phyloP scores from a whole-genome alignment of 2,329 filamentous ascomycete species.

The Penicillium olsonii region DNA sequence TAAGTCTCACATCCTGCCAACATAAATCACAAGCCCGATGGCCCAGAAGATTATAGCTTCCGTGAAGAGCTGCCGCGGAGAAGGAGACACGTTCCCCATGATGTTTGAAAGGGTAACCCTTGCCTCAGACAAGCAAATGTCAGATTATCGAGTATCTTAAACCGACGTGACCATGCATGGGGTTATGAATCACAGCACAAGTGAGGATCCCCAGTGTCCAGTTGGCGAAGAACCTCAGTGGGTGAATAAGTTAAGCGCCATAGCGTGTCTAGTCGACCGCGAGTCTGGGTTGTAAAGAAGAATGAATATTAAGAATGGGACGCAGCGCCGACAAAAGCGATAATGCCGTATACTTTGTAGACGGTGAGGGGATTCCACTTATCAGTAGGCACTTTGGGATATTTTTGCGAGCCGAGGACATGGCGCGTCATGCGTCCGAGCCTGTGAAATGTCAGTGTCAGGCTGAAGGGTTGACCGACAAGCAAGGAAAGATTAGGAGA shows the following conservation, averaged over 20 bases:
- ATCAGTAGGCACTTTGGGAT: not conserved
- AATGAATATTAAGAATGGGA: not conserved
- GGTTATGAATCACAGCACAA: not conserved
- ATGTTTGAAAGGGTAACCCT: conserved; percentile 7
- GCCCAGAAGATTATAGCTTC: conserved; percentile 35
- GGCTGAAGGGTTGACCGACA: conserved; percentile 13
- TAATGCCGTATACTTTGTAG: conserved; percentile 4
- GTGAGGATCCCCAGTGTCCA: not conserved
- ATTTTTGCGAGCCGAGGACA: conserved; percentile 5
- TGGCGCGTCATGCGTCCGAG: conserved; percentile 15
- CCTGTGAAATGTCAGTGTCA: conserved; percentile 15
- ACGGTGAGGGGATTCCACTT: conserved; percentile 9
- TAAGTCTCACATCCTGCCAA: conserved; percentile 31
- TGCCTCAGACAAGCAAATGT: not conserved
- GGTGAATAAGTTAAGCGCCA: not conserved
- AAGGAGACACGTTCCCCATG: conserved; percentile 34
- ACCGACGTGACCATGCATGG: conserved; percentile 7
- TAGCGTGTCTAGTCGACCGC: not conserved
- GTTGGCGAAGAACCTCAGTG: conserved; percentile 2
- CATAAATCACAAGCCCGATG: conserved; percentile 30
- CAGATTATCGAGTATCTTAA: not conserved
- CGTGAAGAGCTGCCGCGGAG: conserved; percentile 29
- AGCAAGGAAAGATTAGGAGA: conserved; percentile 22
- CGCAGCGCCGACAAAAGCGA: not conserved
- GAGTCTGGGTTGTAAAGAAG: not conserved